Evolutionary conservation across 1,284 basidiomycete genomes (phyloP), one percentile per base, ranked within the genome.

Genomic region (Fistulinella cinereoalba): DNA sequence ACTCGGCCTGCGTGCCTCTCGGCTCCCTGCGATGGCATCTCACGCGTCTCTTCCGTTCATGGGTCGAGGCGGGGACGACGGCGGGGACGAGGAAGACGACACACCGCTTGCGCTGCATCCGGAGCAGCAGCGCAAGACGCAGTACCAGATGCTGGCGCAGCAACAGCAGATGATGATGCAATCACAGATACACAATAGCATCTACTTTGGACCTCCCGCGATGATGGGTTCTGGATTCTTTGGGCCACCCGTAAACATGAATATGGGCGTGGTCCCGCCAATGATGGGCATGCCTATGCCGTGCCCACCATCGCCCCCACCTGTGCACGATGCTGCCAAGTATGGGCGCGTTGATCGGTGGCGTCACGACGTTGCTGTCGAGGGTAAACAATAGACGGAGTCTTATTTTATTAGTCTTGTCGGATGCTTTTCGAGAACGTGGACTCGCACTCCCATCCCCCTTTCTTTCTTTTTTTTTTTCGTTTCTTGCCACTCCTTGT

Each of bases 121-220:
- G 13, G 83, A 87, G 51, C 85, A 88, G 54, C 79, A 87, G 54
- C 81, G 85, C 43, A 77, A 77, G 50, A 81, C 83, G n/a, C 84
- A 87, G 57, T 82, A 80, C 58, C 75, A 82, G 51, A 77, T 86
- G 72, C 68, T 83, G 53, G 71, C 77, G 49, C 76, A 79, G 42
- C 79, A 80, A 51, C 80, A 82, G 56, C 78, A 81, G 59, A 76
- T 88, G 70, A 76, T 88, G 75, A 76, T 88, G 74, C 85, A 87
- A 57, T 79, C 83, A 28, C 85, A 88, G 57, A 74, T 88, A 72
- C 80, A 81, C 33, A 80, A 78, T 50, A 82, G 70, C 56, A 83
- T 90, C 76, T 83, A 85, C 60, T 88, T 88, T 67, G 74, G 77
- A 38, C 66, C 68, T 15, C 74, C 81, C 38, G 73, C 79, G 6